Conservation (phyloP, 2,329 filamentous ascomycete species). For the Pezicula carpinea region DNA sequence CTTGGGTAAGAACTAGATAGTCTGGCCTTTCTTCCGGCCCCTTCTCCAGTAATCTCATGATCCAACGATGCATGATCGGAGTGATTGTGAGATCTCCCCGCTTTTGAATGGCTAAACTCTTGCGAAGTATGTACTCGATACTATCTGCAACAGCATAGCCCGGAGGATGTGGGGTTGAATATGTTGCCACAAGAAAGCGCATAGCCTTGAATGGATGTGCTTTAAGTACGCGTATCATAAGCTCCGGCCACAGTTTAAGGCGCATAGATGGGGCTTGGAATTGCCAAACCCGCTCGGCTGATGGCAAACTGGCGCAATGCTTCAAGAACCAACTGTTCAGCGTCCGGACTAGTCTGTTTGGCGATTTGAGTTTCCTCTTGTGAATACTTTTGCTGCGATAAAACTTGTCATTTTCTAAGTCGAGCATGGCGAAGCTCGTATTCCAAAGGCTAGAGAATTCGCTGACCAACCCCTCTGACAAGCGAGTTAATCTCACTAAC, state of each 20-base stretch:
- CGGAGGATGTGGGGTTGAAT: constrained; percentile 15
- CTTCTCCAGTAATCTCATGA: neutral
- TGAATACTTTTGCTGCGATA: neutral
- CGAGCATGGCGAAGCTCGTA: constrained; percentile 8
- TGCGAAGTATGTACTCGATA: constrained; percentile 20
- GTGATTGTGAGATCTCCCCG: neutral
- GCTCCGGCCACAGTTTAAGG: constrained; percentile 13
- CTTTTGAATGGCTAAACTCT: constrained; percentile 7
- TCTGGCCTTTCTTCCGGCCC: constrained; percentile 4
- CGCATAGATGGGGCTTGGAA: neutral
- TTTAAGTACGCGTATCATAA: constrained; percentile 16
- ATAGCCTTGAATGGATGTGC: constrained; percentile 14
- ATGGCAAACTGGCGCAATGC: neutral
- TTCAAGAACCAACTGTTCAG: neutral
- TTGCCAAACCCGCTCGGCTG: neutral
- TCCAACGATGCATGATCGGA: constrained; percentile 2
- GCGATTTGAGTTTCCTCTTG: neutral
- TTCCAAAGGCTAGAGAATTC: constrained; percentile 1
- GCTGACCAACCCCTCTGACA: neutral
- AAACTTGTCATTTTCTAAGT: neutral
- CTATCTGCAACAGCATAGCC: constrained; percentile 13
- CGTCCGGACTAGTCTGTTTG: neutral
- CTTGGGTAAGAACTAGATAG: constrained; percentile 11
- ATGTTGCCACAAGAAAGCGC: constrained; percentile 20
- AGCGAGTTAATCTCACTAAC: neutral